Percentiles rank a stretch among this genome's conserved stretches.
Evolutionary conservation across 768 basidiomycete species (phyloP).

Genomic region (Pleurotus sapidus): DNA sequence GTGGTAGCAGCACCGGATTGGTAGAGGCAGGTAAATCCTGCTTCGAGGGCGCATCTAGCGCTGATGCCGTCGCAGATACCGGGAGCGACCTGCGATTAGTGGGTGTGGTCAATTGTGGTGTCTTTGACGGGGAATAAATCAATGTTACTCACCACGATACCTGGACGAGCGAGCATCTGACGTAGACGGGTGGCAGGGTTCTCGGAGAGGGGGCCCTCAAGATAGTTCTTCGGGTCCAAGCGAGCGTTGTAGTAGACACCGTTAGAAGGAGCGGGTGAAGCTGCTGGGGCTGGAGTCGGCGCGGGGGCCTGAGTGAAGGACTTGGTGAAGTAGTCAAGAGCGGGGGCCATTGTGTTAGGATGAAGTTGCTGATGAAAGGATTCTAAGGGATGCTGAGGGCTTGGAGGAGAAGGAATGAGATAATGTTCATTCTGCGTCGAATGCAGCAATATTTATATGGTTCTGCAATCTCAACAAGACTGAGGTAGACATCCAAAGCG

Average conservation of each 20-base stretch:
- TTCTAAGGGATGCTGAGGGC: not conserved
- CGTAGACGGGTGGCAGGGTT: slow-evolving; percentile 9
- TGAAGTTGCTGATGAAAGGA: not conserved
- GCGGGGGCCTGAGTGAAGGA: not conserved
- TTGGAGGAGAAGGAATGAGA: not conserved
- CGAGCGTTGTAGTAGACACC: slow-evolving; percentile 60
- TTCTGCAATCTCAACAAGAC: not conserved
- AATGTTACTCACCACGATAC: slow-evolving; percentile 58
- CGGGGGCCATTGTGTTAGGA: not conserved
- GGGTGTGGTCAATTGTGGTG: not conserved
- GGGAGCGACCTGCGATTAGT: slow-evolving; percentile 51
- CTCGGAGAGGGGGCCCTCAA: slow-evolving; percentile 8
- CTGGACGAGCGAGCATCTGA: slow-evolving; percentile 46
- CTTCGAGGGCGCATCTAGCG: slow-evolving; percentile 74
- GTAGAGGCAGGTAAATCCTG: slow-evolving; percentile 76
- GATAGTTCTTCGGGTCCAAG: slow-evolving; percentile 49
- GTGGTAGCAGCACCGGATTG: slow-evolving; percentile 81
- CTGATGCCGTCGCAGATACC: slow-evolving; percentile 80
- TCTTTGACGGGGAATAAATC: not conserved
- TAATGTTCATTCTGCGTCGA: not conserved
- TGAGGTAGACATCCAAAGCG: not conserved
- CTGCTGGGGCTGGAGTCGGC: not conserved
- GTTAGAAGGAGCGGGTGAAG: not conserved
- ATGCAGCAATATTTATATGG: not conserved
- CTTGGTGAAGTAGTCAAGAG: not conserved